These are phyloP conservation scores for Wickerhamiella sorbophila DNA, from an alignment of 805 yeast species.

Conservation along the genomic window DNA sequence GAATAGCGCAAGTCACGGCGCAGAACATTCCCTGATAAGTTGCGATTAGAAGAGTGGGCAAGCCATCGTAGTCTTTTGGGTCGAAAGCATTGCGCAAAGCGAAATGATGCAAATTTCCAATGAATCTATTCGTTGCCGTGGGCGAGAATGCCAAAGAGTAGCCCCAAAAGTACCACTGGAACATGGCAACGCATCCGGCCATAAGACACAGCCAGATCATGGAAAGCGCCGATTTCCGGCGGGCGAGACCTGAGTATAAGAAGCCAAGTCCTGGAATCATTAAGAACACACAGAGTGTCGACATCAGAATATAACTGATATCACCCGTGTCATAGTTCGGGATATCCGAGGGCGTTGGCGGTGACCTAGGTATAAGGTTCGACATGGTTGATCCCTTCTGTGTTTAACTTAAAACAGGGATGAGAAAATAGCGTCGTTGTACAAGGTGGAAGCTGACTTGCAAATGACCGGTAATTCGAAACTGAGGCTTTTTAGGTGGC, in stretches of 20 bases:
- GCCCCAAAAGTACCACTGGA: slow-evolving; percentile 99
- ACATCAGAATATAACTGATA: slow-evolving; percentile 25
- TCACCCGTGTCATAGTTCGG: slow-evolving; percentile 28
- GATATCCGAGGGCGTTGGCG: slow-evolving; percentile 3
- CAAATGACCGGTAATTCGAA: too few relatives aligned
- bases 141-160: slow-evolving; percentile 76
- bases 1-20: slow-evolving; percentile 81
- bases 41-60: slow-evolving; percentile 78
- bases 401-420: too few relatives aligned
- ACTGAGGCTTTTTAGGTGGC: too few relatives aligned
- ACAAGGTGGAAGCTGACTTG: too few relatives aligned
- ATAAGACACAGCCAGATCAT: slow-evolving; percentile 69
- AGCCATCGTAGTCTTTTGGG: slow-evolving; percentile 30
- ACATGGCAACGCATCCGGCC: slow-evolving; percentile 56
- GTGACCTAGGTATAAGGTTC: background rate
- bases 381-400: too few relatives aligned
- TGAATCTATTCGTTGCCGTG: slow-evolving; percentile 70
- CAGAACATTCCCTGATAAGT: slow-evolving; percentile 82
- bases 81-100: slow-evolving; percentile 65
- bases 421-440: too few relatives aligned
- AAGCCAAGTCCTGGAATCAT: slow-evolving; percentile 95
- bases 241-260: slow-evolving; percentile 77
- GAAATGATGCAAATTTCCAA: slow-evolving; percentile 73
- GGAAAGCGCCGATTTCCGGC: slow-evolving; percentile 79
- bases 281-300: slow-evolving; percentile 48